Evolutionary conservation across 2,329 filamentous ascomycete genomes (phyloP), one percentile per base, ranked within the genome.

Genomic region (Cercospora nicotianae): DNA sequence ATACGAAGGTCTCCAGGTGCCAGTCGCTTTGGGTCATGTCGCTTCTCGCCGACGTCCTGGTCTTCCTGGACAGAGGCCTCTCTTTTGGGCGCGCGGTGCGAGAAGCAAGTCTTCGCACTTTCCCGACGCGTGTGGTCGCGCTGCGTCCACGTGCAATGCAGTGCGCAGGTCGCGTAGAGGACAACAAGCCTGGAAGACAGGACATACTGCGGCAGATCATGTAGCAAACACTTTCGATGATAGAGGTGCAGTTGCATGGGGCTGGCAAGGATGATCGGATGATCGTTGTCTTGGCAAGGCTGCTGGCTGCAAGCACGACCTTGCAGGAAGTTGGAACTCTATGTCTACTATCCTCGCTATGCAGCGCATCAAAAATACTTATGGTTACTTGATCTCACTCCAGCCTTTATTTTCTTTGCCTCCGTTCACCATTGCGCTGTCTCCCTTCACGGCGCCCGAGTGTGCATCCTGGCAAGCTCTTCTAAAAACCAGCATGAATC

Each of bases 401-500:
- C 76, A 77, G 1, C 76, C 76, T 60, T 73, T 76, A 23, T 66
- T 70, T 4, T 72, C 73, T 53, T 69, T 73, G 2, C 75, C 75
- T 12, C 72, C 75, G 20, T 74, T 68, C 12, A 74, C 74, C 73
- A 77, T 77, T 1, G 73, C 45, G 48, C 70, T 74, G 45, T 28
- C 48, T 28, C 20, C 23, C 5, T 62, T 30, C 26, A 23, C 60
- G 28, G 13, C 33, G 5, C 16, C 26, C 16, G 36, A 45, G n/a
- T 16, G 58, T 23, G 80, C 82, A 65, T 79, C 77, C 59, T 75
- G 76, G 70, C 83, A 86, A 3, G 85, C 86, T 48, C 79, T 74
- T 5, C 80, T 75, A 72, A 89, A 88, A 13, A 87, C 79, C 33
- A 79, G 78, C 62, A 82, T 84, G 75, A 92, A 92, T 16, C 80